phyloP scores from a whole-genome alignment of 2,329 filamentous ascomycete species.

The Ophiostoma sp. region DNA sequence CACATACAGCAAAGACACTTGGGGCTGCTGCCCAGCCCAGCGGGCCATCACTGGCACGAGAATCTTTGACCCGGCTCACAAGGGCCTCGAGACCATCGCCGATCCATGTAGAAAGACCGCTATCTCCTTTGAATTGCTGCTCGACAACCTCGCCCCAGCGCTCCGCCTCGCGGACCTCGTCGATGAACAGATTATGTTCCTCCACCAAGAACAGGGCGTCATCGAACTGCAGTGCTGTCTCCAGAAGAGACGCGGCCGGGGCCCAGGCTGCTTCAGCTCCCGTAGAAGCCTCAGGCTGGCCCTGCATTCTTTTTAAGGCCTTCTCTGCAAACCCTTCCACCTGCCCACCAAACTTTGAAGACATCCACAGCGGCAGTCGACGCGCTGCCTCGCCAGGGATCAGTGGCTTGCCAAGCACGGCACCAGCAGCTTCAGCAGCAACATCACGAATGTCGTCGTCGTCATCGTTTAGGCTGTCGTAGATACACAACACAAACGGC shows the following conservation, averaged over 20 bases:
- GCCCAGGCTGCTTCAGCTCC: conserved; percentile 27
- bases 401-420: conserved; percentile 41
- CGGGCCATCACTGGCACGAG: conserved; percentile 51
- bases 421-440: conserved; percentile 48
- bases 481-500: conserved; percentile 58
- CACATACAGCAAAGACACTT: conserved; percentile 59
- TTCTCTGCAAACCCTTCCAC: conserved; percentile 37
- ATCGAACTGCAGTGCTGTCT: conserved; percentile 48
- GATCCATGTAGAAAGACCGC: conserved; percentile 43
- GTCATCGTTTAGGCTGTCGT: conserved; percentile 78
- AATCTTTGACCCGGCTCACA: conserved; percentile 27
- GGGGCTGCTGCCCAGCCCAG: conserved; percentile 68
- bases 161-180: conserved; percentile 67
- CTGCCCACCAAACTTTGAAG: conserved; percentile 31
- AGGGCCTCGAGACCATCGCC: conserved; percentile 45
- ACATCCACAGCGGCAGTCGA: conserved; percentile 43
- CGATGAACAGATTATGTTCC: conserved; percentile 90
- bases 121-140: conserved; percentile 24
- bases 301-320: conserved; percentile 41
- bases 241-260: conserved; percentile 39
- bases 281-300: conserved; percentile 25
- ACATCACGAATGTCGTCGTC: conserved; percentile 78
- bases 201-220: conserved; percentile 77
- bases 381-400: conserved; percentile 45
- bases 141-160: conserved; percentile 58